A percentile compares a stretch with the other conserved stretches of the same genome.
These are phyloP conservation scores for Simmondsia chinensis DNA, from an alignment of 148 eudicot genomes.

Conservation along the genomic window DNA sequence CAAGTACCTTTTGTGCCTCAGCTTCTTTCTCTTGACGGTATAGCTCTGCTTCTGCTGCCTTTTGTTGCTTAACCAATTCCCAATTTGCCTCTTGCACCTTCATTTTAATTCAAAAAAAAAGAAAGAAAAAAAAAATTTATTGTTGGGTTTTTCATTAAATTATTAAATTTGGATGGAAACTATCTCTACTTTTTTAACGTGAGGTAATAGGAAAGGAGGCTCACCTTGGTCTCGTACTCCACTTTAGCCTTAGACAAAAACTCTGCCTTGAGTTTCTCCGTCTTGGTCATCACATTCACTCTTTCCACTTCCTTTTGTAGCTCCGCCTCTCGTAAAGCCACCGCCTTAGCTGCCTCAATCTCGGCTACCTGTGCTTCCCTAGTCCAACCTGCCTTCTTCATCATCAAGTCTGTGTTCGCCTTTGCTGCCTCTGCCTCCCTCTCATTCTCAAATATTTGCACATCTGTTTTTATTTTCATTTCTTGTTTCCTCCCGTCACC, in stretches of 20 bases:
- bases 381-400: constrained; percentile 22
- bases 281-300: too few species aligned
- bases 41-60: constrained; percentile 23
- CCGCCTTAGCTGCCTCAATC: constrained; percentile 20
- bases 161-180: too few species aligned
- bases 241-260: constrained; percentile 25
- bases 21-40: constrained; percentile 18
- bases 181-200: too few species aligned
- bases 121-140: too few species aligned
- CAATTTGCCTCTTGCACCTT: constrained; percentile 39
- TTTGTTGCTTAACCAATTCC: constrained; percentile 26
- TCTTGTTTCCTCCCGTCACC: too few species aligned
- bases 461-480: too few species aligned
- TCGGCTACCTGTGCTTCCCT: constrained; percentile 21
- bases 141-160: too few species aligned
- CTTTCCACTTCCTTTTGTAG: too few species aligned
- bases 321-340: too few species aligned
- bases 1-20: constrained; percentile 16
- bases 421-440: constrained; percentile 27
- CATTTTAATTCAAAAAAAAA: too few species aligned
- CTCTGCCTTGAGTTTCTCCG: too few species aligned
- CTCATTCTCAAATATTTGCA: constrained; percentile 19
- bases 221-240: constrained; percentile 26
- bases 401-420: constrained; percentile 15
- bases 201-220: too few species aligned